Conservation (phyloP, 345 rosid species). For the Erodium maritimum region DNA sequence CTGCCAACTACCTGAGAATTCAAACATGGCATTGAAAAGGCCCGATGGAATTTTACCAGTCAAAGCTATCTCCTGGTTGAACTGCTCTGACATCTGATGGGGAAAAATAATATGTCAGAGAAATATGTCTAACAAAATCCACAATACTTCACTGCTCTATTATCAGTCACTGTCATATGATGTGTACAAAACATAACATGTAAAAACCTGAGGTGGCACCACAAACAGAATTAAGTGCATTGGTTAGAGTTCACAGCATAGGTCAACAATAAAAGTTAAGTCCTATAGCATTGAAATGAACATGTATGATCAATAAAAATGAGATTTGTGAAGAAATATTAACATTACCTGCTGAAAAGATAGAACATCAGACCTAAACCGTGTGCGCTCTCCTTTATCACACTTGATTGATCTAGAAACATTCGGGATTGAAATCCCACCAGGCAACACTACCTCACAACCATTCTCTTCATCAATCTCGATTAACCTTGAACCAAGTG, state of each 20-base stretch:
- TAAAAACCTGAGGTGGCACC: too few species aligned
- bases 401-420: slow-evolving; percentile 81
- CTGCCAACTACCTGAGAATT: slow-evolving; percentile 83
- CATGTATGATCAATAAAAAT: too few species aligned
- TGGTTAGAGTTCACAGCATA: too few species aligned
- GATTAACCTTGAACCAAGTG: slow-evolving; percentile 39
- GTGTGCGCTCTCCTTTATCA: slow-evolving; percentile 82
- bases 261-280: too few species aligned
- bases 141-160: too few species aligned
- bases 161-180: too few species aligned
- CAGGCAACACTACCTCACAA: slow-evolving; percentile 61
- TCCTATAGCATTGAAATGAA: too few species aligned
- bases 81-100: slow-evolving; percentile 87
- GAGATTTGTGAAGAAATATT: background rate
- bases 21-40: slow-evolving; percentile 78
- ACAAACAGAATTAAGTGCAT: too few species aligned
- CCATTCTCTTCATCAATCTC: slow-evolving; percentile 52
- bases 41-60: slow-evolving; percentile 93
- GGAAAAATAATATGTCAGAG: slow-evolving; percentile 4
- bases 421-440: slow-evolving; percentile 61
- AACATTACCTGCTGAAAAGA: slow-evolving; percentile 72
- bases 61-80: slow-evolving; percentile 75
- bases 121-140: too few species aligned
- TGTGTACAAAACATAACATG: background rate
- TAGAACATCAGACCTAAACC: slow-evolving; percentile 75